Conservation (phyloP, 1,284 basidiomycete genomes). For the Cryptococcus sp. region DNA sequence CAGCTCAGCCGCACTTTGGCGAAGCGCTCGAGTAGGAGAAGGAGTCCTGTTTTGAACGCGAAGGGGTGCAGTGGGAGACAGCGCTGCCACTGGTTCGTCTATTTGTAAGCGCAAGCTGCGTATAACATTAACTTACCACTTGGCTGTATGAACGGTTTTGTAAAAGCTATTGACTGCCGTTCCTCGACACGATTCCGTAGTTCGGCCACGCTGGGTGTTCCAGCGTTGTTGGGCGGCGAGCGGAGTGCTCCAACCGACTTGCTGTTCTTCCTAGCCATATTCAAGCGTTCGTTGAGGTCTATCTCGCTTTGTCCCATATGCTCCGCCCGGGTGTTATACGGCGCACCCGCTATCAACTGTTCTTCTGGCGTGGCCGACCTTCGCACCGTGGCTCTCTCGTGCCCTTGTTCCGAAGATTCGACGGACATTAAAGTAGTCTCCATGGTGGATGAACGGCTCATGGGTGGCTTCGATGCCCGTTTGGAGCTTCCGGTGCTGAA, state of each 20-base stretch:
- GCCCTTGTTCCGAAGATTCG: conserved; percentile 11
- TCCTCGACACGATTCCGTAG: conserved; percentile 23
- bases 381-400: neutral
- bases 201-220: conserved; percentile 24
- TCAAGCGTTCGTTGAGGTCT: conserved; percentile 70
- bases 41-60: conserved; percentile 30
- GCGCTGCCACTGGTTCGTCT: conserved; percentile 9
- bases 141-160: conserved; percentile 11
- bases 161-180: conserved; percentile 4
- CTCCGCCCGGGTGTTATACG: conserved; percentile 5
- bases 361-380: conserved; percentile 7
- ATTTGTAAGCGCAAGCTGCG: conserved; percentile 3
- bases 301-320: conserved; percentile 57
- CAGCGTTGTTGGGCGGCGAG: conserved; percentile 6
- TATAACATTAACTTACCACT: conserved; percentile 12
- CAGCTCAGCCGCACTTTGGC: conserved; percentile 2
- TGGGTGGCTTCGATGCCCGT: conserved; percentile 22
- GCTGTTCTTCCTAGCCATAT: conserved; percentile 77
- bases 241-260: conserved; percentile 55
- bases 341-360: conserved; percentile 19
- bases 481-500: conserved; percentile 37
- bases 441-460: conserved; percentile 37
- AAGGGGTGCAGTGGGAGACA: conserved; percentile 27
- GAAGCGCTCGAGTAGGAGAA: conserved; percentile 24
- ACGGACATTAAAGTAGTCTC: conserved; percentile 23